Conservation (phyloP, 495 filamentous ascomycete species). For the Aspergillus coremiiformis region DNA sequence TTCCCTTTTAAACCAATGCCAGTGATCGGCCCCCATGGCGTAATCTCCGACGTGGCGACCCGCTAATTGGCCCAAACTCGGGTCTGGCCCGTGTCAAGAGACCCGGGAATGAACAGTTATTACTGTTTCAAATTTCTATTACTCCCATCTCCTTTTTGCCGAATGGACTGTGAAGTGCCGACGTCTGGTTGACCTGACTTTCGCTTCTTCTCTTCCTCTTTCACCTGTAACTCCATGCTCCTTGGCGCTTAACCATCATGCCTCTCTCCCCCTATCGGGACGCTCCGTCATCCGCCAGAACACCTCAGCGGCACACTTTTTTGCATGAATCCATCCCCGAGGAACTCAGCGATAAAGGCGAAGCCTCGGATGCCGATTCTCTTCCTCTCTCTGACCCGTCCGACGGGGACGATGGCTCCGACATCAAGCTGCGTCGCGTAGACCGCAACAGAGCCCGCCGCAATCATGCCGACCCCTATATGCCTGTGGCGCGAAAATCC, state of each 20-base stretch:
- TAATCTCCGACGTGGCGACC: constrained; percentile 8
- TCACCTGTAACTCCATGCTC: neutral
- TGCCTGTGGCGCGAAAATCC: constrained; percentile 13
- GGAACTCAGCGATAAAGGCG: constrained; percentile 5
- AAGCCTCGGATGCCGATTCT: constrained; percentile 2
- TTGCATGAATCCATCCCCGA: constrained; percentile 13
- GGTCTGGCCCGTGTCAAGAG: neutral
- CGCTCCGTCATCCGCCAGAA: neutral
- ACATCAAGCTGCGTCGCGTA: constrained; percentile 10
- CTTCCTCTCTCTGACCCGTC: constrained; percentile 9
- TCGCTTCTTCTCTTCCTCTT: neutral
- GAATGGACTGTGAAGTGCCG: neutral
- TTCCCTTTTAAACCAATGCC: neutral
- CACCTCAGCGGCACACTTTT: neutral
- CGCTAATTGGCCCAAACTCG: neutral
- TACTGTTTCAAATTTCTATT: neutral
- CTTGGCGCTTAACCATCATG: neutral
- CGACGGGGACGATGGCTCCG: constrained; percentile 3
- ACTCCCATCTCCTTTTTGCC: neutral
- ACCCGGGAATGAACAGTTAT: neutral
- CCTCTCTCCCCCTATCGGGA: constrained; percentile 4
- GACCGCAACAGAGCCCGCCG: constrained; percentile 1
- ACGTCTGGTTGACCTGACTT: neutral
- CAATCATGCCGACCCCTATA: constrained; percentile 9
- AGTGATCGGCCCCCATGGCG: neutral